Evolutionary conservation across 2,329 filamentous ascomycete genomes (phyloP).

Genomic region (Fusarium sororula): DNA sequence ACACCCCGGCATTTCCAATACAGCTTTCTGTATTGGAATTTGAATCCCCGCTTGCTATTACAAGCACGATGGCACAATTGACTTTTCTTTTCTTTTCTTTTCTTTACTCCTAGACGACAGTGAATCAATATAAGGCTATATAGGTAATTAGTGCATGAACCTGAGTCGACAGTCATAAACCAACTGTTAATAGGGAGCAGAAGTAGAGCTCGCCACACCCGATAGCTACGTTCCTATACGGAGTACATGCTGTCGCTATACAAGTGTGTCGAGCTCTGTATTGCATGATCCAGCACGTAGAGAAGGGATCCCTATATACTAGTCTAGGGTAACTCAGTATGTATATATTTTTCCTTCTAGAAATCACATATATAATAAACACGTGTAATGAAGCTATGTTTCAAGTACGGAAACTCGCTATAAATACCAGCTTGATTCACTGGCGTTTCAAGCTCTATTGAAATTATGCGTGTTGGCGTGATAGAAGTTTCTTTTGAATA

Average conservation of each 20-base stretch:
- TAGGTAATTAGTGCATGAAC: neutral
- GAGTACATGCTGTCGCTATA: neutral
- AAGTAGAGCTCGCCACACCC: neutral
- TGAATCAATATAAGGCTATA: neutral
- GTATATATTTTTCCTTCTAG: neutral
- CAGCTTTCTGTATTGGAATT: neutral
- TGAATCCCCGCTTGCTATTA: neutral
- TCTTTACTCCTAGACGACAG: no score
- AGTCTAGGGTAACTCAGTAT: neutral
- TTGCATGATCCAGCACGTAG: neutral
- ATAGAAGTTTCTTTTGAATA: no score
- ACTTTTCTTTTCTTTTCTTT: neutral
- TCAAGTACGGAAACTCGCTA: no score
- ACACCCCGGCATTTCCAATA: neutral
- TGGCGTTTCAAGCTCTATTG: neutral
- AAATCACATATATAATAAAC: neutral
- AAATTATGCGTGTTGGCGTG: neutral
- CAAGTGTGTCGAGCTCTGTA: neutral
- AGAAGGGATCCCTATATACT: neutral
- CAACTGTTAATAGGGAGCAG: neutral
- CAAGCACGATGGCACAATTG: no score
- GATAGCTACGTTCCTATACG: neutral
- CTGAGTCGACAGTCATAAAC: neutral
- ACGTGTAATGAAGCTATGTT: neutral
- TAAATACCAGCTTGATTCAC: neutral